Evolutionary conservation across 1,284 basidiomycete species (phyloP), one percentile per base, ranked within the genome.

Genomic region (Erythrobasidium hasegawianum): DNA sequence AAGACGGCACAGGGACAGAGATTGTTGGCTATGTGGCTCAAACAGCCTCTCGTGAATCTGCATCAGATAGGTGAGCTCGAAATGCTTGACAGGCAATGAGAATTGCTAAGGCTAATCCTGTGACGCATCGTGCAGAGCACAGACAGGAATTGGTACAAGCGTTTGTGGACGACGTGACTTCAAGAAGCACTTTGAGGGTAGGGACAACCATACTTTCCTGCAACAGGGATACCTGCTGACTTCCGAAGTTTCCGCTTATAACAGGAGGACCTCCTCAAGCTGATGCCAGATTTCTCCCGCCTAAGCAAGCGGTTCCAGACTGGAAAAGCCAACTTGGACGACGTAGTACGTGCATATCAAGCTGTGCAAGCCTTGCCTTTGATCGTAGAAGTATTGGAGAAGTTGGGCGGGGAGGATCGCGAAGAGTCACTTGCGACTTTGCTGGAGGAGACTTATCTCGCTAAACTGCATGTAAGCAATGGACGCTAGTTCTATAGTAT

Each of bases 1-100:
- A 96, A 95, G 78, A 98, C 96, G 0, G 87, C 89, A 0, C 96
- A 98, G 76, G 96, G 96, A 0, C 87, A 89, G n/a, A 81, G 96
- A 60, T 77, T 97, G 62, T 82, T 99, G 1, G 89, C 86, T 0
- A 88, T 88, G 66, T 99, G 95, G 95, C 81, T 99, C 61, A 97
- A 97, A 77, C 96, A 98, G 78, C 96, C 96, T 1, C 80, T 98
- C 27, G 86, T 97, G 45, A 97, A 97, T 76, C 79, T 91, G 20
- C 93, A 97, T 72, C 88, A 94, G 74, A 98, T 98, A 70, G 80
- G 90, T 89, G 70, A 71, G 89, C 38, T 33, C n/a, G 57, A 20
- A n/a, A 29, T 71, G 24, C 70, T 18, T 58, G 57, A 22, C 33
- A 14, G 33, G 4, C 11, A 33, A 11, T 4, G 11, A 11, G 11